Evolutionary conservation across 345 rosid species (phyloP), one percentile per base, ranked within the genome.

Genomic region (Excoecaria agallocha): DNA sequence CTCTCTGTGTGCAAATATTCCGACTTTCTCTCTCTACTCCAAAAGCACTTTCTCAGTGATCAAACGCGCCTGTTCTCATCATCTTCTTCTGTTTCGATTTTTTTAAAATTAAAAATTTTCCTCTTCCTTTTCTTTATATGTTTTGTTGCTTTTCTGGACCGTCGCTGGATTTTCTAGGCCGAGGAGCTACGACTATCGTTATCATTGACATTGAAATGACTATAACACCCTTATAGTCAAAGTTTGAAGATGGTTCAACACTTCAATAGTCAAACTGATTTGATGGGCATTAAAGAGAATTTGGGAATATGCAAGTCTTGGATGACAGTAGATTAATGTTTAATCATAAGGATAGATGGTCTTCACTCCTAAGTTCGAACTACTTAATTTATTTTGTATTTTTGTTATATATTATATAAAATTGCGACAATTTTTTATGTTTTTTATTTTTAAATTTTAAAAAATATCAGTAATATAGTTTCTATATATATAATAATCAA

Each of bases 41-140:
- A 76, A 65, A 43, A 60, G 41, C 64, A 75, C 51, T 66, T 76
- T 69, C 76, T 58, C 54, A 55, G 76, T 67, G 77, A 80, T 72
- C 85, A 74, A 80, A 78, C 78, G 66, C 80, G 76, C 88, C 74
- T 72, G 82, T 82, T 73, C 82, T 74, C 68, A 45, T 66, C 54
- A 66, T 57, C 71, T 35, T n/a, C 5, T 19, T 10, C 30, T 1
- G 35, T 68, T 62, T 69, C 30, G 22, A 45, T 24, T 3, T 35
- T 81, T 66, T 30, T 30, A n/a, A 38, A 3, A 38, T 30, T 30
- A 63, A 38, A 61, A 62, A 13, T 11, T 72, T 24, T 72, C 1
- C 49, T 45, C 22, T 70, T 66, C 0, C 50, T 45, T 22, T 70
- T 66, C 35, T 56, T 57, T 38, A 39, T 49, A 59, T 72, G 11